phyloP scores from a whole-genome alignment of 768 basidiomycete species.

The Termitomyces sp. region DNA sequence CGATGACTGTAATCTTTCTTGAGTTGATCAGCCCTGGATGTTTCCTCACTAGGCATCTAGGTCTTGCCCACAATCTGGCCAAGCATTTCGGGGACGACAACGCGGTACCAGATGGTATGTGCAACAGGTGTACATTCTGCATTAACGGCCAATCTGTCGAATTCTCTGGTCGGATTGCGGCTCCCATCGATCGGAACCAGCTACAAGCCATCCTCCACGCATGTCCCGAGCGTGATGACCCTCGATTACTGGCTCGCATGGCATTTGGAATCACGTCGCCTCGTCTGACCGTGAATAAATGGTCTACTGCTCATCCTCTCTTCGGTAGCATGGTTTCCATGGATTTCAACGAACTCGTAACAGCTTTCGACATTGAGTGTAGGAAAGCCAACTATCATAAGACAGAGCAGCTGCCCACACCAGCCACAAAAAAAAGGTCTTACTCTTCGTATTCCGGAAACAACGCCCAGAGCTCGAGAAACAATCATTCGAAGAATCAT shows the following conservation, averaged over 20 bases:
- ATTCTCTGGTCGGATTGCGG: slow-evolving; percentile 21
- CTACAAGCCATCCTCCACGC: slow-evolving; percentile 33
- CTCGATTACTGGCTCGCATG: slow-evolving; percentile 41
- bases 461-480: neutral
- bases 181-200: slow-evolving; percentile 22
- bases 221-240: slow-evolving; percentile 45
- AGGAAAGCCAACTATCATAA: slow-evolving; percentile 28
- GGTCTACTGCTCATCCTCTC: slow-evolving; percentile 35
- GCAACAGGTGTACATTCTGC: slow-evolving; percentile 42
- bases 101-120: slow-evolving; percentile 35
- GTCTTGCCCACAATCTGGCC: slow-evolving; percentile 38
- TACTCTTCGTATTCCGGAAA: neutral
- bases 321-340: slow-evolving; percentile 39
- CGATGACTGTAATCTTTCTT: slow-evolving; percentile 10
- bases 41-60: slow-evolving; percentile 18
- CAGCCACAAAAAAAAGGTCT: neutral
- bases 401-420: slow-evolving; percentile 3
- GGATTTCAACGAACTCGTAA: slow-evolving; percentile 31
- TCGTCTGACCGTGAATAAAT: slow-evolving; percentile 37
- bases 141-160: slow-evolving; percentile 26
- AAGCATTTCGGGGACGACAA: slow-evolving; percentile 40
- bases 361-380: slow-evolving; percentile 38
- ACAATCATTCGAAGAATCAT: neutral
- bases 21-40: neutral
- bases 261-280: slow-evolving; percentile 46